Conservation (phyloP, 2,329 filamentous ascomycete species). For the Ceratocystis cacaofunesta region DNA sequence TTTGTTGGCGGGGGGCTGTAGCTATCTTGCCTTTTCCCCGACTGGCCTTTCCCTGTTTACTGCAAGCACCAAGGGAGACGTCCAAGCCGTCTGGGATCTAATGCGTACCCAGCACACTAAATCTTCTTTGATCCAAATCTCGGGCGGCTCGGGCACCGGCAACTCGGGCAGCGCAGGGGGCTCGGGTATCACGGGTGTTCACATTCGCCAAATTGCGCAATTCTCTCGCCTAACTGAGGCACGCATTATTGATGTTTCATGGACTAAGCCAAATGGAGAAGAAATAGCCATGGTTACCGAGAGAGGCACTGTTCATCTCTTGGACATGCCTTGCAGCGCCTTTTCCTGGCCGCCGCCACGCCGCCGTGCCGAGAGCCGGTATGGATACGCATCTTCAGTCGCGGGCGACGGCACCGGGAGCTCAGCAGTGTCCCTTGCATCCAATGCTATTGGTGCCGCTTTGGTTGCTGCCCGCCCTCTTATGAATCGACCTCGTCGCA, state of each 20-base stretch:
- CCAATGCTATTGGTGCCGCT: conserved; percentile 55
- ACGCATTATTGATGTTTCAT: conserved; percentile 76
- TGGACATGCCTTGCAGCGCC: conserved; percentile 68
- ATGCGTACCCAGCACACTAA: conserved; percentile 50
- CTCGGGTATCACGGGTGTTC: conserved; percentile 30
- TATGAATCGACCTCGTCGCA: conserved; percentile 35
- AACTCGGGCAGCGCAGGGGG: conserved; percentile 29
- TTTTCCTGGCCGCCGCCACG: conserved; percentile 75
- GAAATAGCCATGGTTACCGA: conserved; percentile 81
- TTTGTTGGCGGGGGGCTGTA: conserved; percentile 56
- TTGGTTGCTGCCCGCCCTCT: conserved; percentile 47
- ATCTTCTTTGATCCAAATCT: conserved; percentile 40
- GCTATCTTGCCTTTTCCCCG: conserved; percentile 65
- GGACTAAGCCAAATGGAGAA: conserved; percentile 69
- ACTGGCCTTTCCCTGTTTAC: conserved; percentile 61
- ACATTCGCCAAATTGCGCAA: conserved; percentile 70
- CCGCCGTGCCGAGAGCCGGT: conserved; percentile 31
- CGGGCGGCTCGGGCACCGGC: conserved; percentile 12
- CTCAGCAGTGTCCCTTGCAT: conserved; percentile 52
- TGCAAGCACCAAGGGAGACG: conserved; percentile 69
- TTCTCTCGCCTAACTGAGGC: conserved; percentile 87
- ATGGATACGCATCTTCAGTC: conserved; percentile 24
- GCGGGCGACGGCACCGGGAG: conserved; percentile 33
- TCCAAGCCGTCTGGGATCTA: conserved; percentile 69
- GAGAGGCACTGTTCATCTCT: conserved; percentile 85